Evolutionary conservation across 164 flowering plant genomes (phyloP).

Genomic region (Nymphaea thermarum): DNA sequence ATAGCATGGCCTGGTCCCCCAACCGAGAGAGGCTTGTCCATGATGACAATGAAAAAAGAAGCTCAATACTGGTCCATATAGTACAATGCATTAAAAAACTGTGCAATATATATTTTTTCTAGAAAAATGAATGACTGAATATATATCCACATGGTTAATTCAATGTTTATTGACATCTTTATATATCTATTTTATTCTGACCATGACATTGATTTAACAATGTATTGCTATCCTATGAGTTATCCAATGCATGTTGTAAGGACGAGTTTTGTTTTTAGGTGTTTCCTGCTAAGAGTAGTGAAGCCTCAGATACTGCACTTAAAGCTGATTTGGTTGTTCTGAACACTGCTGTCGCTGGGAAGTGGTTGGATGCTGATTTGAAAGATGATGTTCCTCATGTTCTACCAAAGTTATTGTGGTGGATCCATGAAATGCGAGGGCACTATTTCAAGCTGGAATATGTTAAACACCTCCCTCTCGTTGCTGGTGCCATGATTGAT

Average conservation of each 20-base stretch:
- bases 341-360: slow-evolving; percentile 98
- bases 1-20: too few species aligned
- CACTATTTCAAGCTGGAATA: slow-evolving; percentile 86
- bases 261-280: slow-evolving; percentile 92
- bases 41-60: too few species aligned
- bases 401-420: slow-evolving; percentile 95
- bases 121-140: too few species aligned
- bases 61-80: too few species aligned
- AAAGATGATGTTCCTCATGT: slow-evolving; percentile 64
- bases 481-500: slow-evolving; percentile 98
- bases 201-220: too few species aligned
- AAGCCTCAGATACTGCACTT: slow-evolving; percentile 69
- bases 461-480: slow-evolving; percentile 92
- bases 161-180: too few species aligned
- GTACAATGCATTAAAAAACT: too few species aligned
- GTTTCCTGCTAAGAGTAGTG: slow-evolving; percentile 58
- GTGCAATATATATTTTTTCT: too few species aligned
- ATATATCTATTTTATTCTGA: too few species aligned
- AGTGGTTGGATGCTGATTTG: slow-evolving; percentile 90
- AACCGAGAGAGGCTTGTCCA: too few species aligned
- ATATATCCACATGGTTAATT: too few species aligned
- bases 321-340: slow-evolving; percentile 87
- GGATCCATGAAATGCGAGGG: slow-evolving; percentile 99
- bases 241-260: slow-evolving; percentile 33
- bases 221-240: too few species aligned